phyloP scores from a whole-genome alignment of 2,329 filamentous ascomycete species.

The Paradendryphiella salina region DNA sequence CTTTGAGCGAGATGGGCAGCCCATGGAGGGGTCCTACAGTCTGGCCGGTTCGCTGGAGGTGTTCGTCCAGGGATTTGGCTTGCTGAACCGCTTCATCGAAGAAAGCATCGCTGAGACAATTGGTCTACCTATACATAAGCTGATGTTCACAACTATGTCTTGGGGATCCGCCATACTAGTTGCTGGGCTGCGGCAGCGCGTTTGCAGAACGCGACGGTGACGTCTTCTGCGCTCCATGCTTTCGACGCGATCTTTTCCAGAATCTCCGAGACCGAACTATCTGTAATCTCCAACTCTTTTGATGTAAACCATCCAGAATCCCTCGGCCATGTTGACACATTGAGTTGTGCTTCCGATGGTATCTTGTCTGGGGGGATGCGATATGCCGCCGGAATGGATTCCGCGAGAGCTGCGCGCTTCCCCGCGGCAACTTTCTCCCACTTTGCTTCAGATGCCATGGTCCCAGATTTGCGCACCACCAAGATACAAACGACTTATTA shows the following conservation, averaged over 20 bases:
- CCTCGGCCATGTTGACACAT: slow-evolving; percentile 61
- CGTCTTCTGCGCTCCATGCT: slow-evolving; percentile 57
- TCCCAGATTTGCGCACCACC: neutral
- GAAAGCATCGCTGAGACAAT: slow-evolving; percentile 63
- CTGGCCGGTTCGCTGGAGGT: slow-evolving; percentile 52
- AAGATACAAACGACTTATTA: neutral
- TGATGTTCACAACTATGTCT: neutral
- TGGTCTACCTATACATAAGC: slow-evolving; percentile 51
- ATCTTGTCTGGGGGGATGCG: slow-evolving; percentile 58
- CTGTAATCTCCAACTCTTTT: slow-evolving; percentile 57
- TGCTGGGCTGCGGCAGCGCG: slow-evolving; percentile 60
- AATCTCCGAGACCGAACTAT: slow-evolving; percentile 47
- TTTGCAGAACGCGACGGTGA: slow-evolving; percentile 60
- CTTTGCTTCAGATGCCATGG: slow-evolving; percentile 10
- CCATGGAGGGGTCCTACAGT: slow-evolving; percentile 68
- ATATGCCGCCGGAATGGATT: slow-evolving; percentile 63
- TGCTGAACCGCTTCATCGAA: slow-evolving; percentile 57
- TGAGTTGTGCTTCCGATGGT: slow-evolving; percentile 57
- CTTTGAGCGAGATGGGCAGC: slow-evolving; percentile 68
- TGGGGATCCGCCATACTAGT: slow-evolving; percentile 45
- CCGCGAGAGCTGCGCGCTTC: slow-evolving; percentile 50
- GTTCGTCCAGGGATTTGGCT: slow-evolving; percentile 58
- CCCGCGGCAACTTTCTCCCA: slow-evolving; percentile 54
- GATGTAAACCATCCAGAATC: slow-evolving; percentile 63
- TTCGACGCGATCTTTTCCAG: slow-evolving; percentile 47